A percentile compares a stretch with the other conserved stretches of the same genome.
These are phyloP conservation scores for Pseudogymnoascus sp. DNA, from an alignment of 2,329 filamentous ascomycete genomes.

Conservation along the genomic window DNA sequence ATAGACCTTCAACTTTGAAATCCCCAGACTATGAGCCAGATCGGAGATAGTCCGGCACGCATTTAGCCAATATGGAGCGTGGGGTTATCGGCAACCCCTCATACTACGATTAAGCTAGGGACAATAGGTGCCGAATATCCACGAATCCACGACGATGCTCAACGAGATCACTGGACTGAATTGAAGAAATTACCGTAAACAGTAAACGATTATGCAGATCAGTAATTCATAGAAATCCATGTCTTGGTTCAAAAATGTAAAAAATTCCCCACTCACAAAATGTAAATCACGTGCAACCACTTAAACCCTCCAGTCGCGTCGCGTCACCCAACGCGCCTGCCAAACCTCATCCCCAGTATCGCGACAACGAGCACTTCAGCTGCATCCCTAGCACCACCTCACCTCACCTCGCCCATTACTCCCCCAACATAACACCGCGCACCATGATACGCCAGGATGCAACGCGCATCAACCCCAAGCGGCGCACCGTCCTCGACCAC, in stretches of 20 bases:
- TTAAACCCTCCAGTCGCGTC: slow-evolving; percentile 3
- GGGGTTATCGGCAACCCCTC: neutral
- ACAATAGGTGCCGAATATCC: neutral
- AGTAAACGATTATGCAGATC: neutral
- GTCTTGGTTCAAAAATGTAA: neutral
- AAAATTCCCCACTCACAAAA: neutral
- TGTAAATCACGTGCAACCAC: slow-evolving; percentile 5
- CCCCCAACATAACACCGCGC: neutral
- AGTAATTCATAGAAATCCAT: neutral
- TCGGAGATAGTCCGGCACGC: neutral
- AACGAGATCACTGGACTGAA: neutral
- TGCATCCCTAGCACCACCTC: neutral
- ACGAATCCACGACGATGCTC: neutral
- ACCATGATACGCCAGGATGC: slow-evolving; percentile 27
- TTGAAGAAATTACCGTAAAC: neutral
- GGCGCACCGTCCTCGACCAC: slow-evolving; percentile 66
- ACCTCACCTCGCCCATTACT: neutral
- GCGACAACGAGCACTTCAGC: neutral
- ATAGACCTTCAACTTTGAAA: neutral
- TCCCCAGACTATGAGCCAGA: neutral
- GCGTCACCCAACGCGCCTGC: neutral
- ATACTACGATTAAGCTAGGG: neutral
- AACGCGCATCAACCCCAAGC: slow-evolving; percentile 45
- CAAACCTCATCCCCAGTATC: neutral
- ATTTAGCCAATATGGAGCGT: slow-evolving; percentile 6